Evolutionary conservation across 2,329 filamentous ascomycete species (phyloP).

Genomic region (Cladophialophora yegresii): DNA sequence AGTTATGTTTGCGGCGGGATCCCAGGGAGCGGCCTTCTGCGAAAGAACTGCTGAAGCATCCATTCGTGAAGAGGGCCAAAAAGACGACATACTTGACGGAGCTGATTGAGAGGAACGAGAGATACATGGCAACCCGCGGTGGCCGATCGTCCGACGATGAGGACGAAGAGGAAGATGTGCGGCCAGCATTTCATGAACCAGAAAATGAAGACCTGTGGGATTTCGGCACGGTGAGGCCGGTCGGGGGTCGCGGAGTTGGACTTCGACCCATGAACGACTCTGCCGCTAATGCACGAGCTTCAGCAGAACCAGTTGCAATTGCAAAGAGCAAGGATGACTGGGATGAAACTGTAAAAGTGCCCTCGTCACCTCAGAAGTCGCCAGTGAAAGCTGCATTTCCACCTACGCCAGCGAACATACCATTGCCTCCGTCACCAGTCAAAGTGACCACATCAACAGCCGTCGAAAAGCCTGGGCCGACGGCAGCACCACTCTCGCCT

Average conservation of each 20-base stretch:
- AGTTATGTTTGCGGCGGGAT: conserved; percentile 82
- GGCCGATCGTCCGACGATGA: conserved; percentile 67
- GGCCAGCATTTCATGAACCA: conserved; percentile 49
- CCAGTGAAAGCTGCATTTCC: conserved; percentile 55
- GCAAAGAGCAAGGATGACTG: conserved; percentile 42
- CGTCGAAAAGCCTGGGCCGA: conserved; percentile 42
- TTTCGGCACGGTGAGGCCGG: conserved; percentile 89
- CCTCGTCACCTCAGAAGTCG: conserved; percentile 62
- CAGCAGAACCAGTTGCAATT: conserved; percentile 52
- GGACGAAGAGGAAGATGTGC: conserved; percentile 54
- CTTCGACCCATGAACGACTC: conserved; percentile 76
- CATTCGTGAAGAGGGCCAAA: conserved; percentile 87
- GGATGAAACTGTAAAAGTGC: conserved; percentile 44
- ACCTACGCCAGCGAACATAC: conserved; percentile 61
- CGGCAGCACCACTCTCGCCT: not conserved
- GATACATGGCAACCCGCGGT: conserved; percentile 82
- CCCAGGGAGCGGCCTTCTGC: conserved; percentile 85
- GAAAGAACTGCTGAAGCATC: conserved; percentile 81
- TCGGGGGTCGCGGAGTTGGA: conserved; percentile 65
- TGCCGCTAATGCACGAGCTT: conserved; percentile 72
- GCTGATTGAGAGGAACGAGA: conserved; percentile 84
- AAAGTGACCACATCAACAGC: conserved; percentile 55
- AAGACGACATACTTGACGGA: conserved; percentile 96
- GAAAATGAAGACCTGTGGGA: conserved; percentile 93
- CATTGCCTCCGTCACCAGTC: conserved; percentile 62